Conservation (phyloP, 345 rosid species). For the Cardiospermum halicacabum region DNA sequence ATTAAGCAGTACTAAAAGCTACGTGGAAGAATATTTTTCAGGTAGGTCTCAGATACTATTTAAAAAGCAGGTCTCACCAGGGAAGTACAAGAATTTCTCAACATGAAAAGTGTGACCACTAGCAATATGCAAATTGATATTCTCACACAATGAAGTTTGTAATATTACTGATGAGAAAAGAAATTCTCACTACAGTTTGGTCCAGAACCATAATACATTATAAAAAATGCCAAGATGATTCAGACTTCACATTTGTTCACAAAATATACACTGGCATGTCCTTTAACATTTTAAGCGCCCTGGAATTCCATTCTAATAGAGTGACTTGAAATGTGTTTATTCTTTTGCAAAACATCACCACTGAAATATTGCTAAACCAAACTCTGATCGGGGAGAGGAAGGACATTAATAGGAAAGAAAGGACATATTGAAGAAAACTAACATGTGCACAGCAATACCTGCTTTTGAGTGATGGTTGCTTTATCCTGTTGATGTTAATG, state of each 20-base stretch:
- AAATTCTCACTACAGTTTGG: neutral
- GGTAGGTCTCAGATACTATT: neutral
- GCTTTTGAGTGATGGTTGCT: conserved; percentile 24
- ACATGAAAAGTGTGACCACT: neutral
- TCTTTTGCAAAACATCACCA: neutral
- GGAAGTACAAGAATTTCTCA: neutral
- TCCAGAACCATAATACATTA: neutral
- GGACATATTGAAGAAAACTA: neutral
- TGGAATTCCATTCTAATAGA: too few relatives aligned
- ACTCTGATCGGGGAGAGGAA: too few relatives aligned
- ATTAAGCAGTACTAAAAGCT: neutral
- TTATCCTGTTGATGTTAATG: conserved; percentile 49
- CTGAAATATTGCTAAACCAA: too few relatives aligned
- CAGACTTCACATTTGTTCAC: neutral
- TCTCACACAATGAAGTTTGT: neutral
- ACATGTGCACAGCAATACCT: conserved; percentile 39
- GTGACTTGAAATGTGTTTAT: neutral
- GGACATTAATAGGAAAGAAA: too few relatives aligned
- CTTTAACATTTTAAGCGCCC: neutral
- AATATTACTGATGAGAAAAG: neutral
- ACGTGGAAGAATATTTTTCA: neutral
- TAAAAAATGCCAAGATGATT: neutral
- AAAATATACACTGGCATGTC: neutral
- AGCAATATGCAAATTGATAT: neutral
- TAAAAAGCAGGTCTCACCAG: neutral